Evolutionary conservation across 78 protist genomes (phyloP), one percentile per base, ranked within the genome.

Genomic region (Emiliania huxleyi): DNA sequence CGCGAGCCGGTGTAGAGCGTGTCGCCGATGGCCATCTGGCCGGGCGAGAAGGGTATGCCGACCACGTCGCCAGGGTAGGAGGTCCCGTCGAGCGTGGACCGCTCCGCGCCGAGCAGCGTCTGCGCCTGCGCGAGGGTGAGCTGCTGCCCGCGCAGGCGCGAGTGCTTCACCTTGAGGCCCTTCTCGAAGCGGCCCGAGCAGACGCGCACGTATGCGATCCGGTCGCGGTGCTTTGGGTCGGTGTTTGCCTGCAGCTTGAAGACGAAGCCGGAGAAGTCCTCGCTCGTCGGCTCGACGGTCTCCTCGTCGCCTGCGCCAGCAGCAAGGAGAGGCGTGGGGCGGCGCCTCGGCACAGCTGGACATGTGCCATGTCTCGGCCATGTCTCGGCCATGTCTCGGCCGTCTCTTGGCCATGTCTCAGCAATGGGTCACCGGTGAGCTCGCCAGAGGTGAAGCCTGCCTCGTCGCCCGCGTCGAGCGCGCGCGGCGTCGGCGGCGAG

Each of bases 201-300:
- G 35, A 91, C 43, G 90, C 93, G 93, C 55, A 91, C 90, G 52
- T 42, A 91, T 29, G 93, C 93, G 15, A 91, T 48, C 25, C 93
- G 71, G 56, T 91, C 93, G 26, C 93, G 93, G 81, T 91, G 93
- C 35, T 33, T 48, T 35, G 93, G 93, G 81, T 91, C 93, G 79
- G 71, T 29, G 56, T 91, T 91, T 26, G 93, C 93, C 93, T 91
- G 93, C n/a, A 91, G 89, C 90, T 91, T 91, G 90, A 91, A 91
- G 48, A 91, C 93, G 33, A 91, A 91, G 73, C 93, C 93, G 69
- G 87, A 44, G 90, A 91, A 91, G 35, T 91, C 93, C 25, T 22
- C 38, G 26, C 18, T 19, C 35, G 23, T 45, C 15, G 88, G 93
- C 5, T 52, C 35, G 22, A 71, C 73, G 23, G 11, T 2, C 45